Percentiles rank a stretch among this genome's conserved stretches.
phyloP scores from a whole-genome alignment of 805 yeast genomes.

The Groenewaldozyma tartarivorans region DNA sequence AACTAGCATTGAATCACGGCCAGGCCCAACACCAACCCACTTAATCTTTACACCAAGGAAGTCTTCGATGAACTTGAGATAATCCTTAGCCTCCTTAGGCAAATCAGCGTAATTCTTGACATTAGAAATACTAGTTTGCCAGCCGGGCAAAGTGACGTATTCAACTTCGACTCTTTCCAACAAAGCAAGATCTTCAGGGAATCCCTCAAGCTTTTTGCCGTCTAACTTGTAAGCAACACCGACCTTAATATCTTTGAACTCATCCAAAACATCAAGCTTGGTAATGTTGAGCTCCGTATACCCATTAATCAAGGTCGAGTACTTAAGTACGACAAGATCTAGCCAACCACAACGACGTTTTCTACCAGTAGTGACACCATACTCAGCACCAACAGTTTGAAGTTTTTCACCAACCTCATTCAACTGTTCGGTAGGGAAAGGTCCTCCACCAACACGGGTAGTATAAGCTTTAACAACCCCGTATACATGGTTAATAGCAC shows the following conservation, averaged over 20 bases:
- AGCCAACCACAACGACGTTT: constrained; percentile 99
- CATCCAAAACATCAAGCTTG: constrained; percentile 88
- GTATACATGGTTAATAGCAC: constrained; percentile 63
- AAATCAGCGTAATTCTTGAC: constrained; percentile 62
- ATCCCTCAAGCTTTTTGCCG: constrained; percentile 64
- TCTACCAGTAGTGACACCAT: constrained; percentile 97
- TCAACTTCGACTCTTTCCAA: constrained; percentile 88
- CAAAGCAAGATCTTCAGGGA: constrained; percentile 85
- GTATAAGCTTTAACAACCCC: constrained; percentile 99
- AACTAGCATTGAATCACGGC: constrained; percentile 83
- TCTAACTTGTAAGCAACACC: constrained; percentile 75
- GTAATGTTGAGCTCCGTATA: constrained; percentile 91
- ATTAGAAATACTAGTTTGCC: constrained; percentile 77
- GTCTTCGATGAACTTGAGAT: constrained; percentile 78
- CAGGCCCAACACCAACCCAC: constrained; percentile 99
- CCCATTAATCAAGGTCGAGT: constrained; percentile 87
- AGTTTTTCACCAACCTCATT: constrained; percentile 77
- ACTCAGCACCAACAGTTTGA: constrained; percentile 90
- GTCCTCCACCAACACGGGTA: constrained; percentile 98
- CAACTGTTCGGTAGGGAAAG: constrained; percentile 96
- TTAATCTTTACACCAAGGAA: constrained; percentile 74
- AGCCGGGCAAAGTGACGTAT: constrained; percentile 87
- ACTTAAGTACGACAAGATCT: constrained; percentile 87
- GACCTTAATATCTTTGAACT: constrained; percentile 78
- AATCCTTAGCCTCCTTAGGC: constrained; percentile 80